These are phyloP conservation scores for Rusavskia elegans DNA, from an alignment of 495 filamentous ascomycete genomes.

Conservation along the genomic window DNA sequence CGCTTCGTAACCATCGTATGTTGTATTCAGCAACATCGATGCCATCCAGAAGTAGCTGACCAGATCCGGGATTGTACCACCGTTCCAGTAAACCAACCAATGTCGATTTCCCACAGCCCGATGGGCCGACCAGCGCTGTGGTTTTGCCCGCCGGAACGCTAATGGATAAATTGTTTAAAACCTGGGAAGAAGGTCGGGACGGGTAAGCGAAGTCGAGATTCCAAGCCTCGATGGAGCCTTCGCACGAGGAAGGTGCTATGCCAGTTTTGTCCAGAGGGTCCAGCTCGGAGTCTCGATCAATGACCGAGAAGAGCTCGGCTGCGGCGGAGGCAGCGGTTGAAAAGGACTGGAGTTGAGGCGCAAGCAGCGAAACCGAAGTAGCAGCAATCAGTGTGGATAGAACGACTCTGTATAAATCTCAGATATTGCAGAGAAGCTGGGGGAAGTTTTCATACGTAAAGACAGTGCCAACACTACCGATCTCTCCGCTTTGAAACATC, in stretches of 20 bases:
- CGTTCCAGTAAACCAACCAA: constrained; percentile 18
- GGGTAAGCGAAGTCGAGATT: constrained; percentile 38
- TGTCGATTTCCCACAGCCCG: constrained; percentile 42
- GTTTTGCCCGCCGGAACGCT: constrained; percentile 21
- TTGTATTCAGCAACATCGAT: constrained; percentile 32
- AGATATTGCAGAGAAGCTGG: no score
- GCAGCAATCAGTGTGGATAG: constrained; percentile 25
- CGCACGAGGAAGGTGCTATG: constrained; percentile 5
- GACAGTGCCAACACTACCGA: constrained; percentile 28
- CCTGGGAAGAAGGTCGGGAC: constrained; percentile 31
- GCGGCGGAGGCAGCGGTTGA: constrained; percentile 22
- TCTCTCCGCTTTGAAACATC: constrained; percentile 20
- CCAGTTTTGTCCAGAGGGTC: constrained; percentile 17
- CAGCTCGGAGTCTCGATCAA: constrained; percentile 19
- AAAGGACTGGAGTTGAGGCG: constrained; percentile 16
- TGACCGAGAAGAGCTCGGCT: constrained; percentile 20
- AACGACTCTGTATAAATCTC: constrained; percentile 16
- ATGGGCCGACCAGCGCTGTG: constrained; percentile 38
- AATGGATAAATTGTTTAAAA: constrained; percentile 32
- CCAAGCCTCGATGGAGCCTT: constrained; percentile 22
- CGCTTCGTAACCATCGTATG: constrained; percentile 29
- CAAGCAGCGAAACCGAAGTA: constrained; percentile 15
- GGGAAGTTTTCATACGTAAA: constrained; percentile 15
- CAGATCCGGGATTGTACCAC: constrained; percentile 1
- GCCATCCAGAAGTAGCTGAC: constrained; percentile 28